Percentiles rank a stretch among this genome's conserved stretches.
These are phyloP conservation scores for Posidonia oceanica DNA, from an alignment of 116 monocot species.

Conservation along the genomic window DNA sequence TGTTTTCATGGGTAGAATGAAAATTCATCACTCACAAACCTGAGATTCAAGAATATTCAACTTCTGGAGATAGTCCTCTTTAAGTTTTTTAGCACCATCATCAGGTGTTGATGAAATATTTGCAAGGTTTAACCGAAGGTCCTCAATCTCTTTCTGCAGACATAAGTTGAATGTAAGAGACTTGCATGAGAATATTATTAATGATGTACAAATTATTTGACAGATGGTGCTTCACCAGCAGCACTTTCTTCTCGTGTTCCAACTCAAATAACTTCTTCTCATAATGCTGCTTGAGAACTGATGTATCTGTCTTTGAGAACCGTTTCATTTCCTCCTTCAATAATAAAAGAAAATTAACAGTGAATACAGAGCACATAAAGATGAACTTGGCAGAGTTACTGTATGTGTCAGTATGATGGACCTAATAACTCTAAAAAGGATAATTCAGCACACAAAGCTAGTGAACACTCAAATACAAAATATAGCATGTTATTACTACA, in stretches of 20 bases:
- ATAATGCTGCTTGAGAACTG: slow-evolving; percentile 79
- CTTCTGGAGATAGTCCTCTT: slow-evolving; percentile 86
- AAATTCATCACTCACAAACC: slow-evolving; percentile 22
- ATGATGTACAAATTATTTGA: background rate
- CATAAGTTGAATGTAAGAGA: background rate
- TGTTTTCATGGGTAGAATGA: background rate
- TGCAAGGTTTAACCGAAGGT: slow-evolving; percentile 53
- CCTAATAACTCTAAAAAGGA: too few relatives aligned
- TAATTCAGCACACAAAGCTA: too few relatives aligned
- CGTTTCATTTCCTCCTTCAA: slow-evolving; percentile 92
- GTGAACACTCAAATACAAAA: too few relatives aligned
- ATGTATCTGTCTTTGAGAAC: slow-evolving; percentile 52
- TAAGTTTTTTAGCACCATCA: slow-evolving; percentile 77
- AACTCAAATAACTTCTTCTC: slow-evolving; percentile 84
- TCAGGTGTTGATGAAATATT: slow-evolving; percentile 56
- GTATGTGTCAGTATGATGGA: too few relatives aligned
- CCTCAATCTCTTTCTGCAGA: slow-evolving; percentile 87
- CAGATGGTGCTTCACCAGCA: slow-evolving; percentile 37
- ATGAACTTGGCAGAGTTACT: too few relatives aligned
- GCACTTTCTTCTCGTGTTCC: slow-evolving; percentile 77
- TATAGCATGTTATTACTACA: too few relatives aligned
- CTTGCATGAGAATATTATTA: background rate
- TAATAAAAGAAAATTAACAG: background rate
- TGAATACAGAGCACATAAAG: background rate
- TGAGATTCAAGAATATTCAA: slow-evolving; percentile 84